Percentiles rank a stretch among this genome's conserved stretches.
phyloP scores from a whole-genome alignment of 352 stramenopile genomes.

The Phytophthora pinifolia region DNA sequence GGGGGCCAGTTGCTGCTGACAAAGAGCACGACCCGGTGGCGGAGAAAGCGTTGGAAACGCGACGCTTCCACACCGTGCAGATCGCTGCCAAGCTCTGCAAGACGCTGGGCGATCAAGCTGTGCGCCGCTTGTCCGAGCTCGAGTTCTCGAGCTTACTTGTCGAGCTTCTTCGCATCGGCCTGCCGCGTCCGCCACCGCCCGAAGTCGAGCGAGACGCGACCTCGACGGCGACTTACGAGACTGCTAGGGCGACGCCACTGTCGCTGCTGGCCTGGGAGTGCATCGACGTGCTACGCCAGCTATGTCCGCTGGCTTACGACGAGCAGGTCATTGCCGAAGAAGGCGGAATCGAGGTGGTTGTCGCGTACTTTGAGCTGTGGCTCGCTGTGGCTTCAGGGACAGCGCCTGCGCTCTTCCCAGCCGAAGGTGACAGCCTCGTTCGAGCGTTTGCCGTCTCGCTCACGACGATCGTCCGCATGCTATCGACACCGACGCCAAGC shows the following conservation, averaged over 20 bases:
- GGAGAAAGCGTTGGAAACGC: neutral
- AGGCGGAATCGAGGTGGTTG: conserved; percentile 41
- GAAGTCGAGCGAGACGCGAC: conserved; percentile 6
- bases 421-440: conserved; percentile 19
- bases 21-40: neutral
- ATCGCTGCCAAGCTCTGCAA: conserved; percentile 33
- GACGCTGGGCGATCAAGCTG: conserved; percentile 32
- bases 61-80: conserved; percentile 25
- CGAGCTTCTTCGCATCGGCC: conserved; percentile 33
- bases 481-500: conserved; percentile 27
- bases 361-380: conserved; percentile 40
- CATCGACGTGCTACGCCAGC: conserved; percentile 39
- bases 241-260: conserved; percentile 5
- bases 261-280: conserved; percentile 33
- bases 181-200: conserved; percentile 1
- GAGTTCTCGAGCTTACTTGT: conserved; percentile 45
- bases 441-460: conserved; percentile 20
- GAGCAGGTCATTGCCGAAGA: conserved; percentile 46
- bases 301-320: conserved; percentile 38
- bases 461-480: conserved; percentile 16
- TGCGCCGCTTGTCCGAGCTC: conserved; percentile 38
- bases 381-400: conserved; percentile 20
- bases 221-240: neutral
- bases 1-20: conserved; percentile 6
- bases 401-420: conserved; percentile 7